A percentile compares a stretch with the other conserved stretches of the same genome.
Conservation (phyloP, 805 yeast genomes). For the Pichia thaimueangensis region DNA sequence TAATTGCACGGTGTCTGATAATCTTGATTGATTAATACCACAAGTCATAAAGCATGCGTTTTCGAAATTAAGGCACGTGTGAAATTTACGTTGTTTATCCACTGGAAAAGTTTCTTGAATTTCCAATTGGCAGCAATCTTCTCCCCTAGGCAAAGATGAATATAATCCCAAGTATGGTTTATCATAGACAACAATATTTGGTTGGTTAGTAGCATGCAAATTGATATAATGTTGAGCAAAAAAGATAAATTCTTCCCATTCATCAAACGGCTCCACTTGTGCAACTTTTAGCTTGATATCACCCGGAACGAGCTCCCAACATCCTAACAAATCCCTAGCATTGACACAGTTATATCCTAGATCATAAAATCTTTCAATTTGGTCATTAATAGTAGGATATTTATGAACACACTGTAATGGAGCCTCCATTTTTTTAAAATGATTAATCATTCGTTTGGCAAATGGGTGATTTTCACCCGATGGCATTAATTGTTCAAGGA, state of each 20-base stretch:
- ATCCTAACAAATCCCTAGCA: constrained; percentile 46
- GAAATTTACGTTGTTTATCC: constrained; percentile 36
- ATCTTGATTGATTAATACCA: constrained; percentile 37
- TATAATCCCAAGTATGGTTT: constrained; percentile 5
- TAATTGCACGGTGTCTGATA: constrained; percentile 16
- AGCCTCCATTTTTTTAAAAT: constrained; percentile 58
- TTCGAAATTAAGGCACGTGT: constrained; percentile 16
- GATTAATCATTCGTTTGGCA: constrained; percentile 67
- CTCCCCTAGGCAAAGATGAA: not conserved
- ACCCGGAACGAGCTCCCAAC: constrained; percentile 48
- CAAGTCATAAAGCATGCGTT: constrained; percentile 26
- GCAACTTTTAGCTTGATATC: constrained; percentile 37
- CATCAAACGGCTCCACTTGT: constrained; percentile 66
- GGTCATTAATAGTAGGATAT: constrained; percentile 48
- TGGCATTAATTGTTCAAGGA: constrained; percentile 69
- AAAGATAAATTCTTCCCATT: constrained; percentile 72
- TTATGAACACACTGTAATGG: constrained; percentile 59
- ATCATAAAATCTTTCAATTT: constrained; percentile 41
- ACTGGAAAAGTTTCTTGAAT: not conserved
- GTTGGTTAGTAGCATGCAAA: constrained; percentile 51
- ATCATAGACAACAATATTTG: constrained; percentile 13
- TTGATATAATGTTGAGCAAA: constrained; percentile 72
- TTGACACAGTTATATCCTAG: constrained; percentile 45
- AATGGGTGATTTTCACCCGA: constrained; percentile 58
- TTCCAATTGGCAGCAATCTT: not conserved